Base-by-base conservation (phyloP, 768 basidiomycete species). In the Collybiopsis luxurians region DNA sequence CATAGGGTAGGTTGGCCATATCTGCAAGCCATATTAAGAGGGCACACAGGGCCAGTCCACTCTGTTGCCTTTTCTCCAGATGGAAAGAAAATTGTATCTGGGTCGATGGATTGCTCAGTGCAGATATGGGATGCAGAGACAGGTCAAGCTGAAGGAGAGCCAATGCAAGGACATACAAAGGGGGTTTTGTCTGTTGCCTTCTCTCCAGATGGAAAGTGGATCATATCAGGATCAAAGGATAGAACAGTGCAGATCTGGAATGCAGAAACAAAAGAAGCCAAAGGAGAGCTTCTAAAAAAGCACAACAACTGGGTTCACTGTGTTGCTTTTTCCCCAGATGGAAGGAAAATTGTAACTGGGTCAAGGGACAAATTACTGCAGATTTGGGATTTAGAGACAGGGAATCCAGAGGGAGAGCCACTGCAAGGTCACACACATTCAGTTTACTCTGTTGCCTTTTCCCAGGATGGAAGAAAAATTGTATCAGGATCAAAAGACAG, bases 291-390 rank as follows among this genome's bases (percentile, higher is more conserved):
- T n/a, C n/a, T n/a, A n/a, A n/a, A n/a, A n/a, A n/a, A n/a, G n/a
- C n/a, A n/a, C n/a, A n/a, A n/a, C n/a, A n/a, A n/a, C n/a, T n/a
- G n/a, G n/a, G 55, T 68, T 24, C 58, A 27, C 12, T 44, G 75
- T 9, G 67, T 82, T 26, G 73, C 77, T 34, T 81, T 80, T 66
- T 79, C 80, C 61, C 79, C 79, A 0, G 67, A 70, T 24, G 80
- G 81, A 23, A 77, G 77, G 61, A 74, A 69, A 61, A 71, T 82
- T 30, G 71, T 81, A 5, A 80, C 79, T 0, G 79, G 77, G 1
- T 78, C 81, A 7, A 78, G 79, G 65, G 81, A 83, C 71, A 76
- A 79, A 61, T 79, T 78, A 7, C 69, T 81, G 13, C 71, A 75
- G 15, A 71, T 83, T 10, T 84, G 82, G 82, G 80, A 82, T 62